Evolutionary conservation across 2,329 filamentous ascomycete genomes (phyloP).

Genomic region (Exophiala lecanii-corni): DNA sequence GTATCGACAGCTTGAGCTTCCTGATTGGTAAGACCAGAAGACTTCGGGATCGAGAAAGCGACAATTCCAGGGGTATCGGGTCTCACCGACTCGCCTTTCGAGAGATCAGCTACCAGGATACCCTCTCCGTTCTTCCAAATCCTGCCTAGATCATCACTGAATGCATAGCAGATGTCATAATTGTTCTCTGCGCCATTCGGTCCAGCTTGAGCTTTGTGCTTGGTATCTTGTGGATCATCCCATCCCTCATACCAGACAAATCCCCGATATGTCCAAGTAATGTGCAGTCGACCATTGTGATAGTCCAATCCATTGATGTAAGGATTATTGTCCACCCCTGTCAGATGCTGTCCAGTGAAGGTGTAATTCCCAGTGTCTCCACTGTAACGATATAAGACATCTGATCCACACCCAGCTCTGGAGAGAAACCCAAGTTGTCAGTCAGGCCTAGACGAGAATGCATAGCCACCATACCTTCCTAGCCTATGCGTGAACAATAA

Average conservation of each 20-base stretch:
- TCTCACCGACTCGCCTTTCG: neutral
- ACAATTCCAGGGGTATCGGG: neutral
- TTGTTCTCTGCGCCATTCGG: constrained; percentile 4
- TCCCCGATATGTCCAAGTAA: constrained; percentile 2
- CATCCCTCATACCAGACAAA: constrained; percentile 3
- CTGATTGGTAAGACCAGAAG: neutral
- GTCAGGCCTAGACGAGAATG: too few species aligned
- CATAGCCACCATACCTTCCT: neutral
- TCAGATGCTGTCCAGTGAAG: neutral
- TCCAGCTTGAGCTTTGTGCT: constrained; percentile 1
- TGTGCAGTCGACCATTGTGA: neutral
- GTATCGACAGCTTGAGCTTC: constrained; percentile 1
- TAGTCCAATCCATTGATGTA: constrained; percentile 3
- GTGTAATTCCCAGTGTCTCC: neutral
- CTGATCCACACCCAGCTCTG: neutral
- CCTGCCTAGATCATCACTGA: constrained; percentile 1
- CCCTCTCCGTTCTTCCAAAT: neutral
- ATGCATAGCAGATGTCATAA: constrained; percentile 1
- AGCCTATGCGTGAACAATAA: constrained; percentile 1
- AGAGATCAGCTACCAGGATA: neutral
- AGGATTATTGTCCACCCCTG: neutral
- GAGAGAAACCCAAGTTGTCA: neutral
- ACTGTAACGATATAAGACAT: neutral
- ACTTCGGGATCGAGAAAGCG: constrained; percentile 2
- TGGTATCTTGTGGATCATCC: constrained; percentile 1